Base-by-base conservation (phyloP, 2,329 filamentous ascomycete species). In the Fusarium palustre region DNA sequence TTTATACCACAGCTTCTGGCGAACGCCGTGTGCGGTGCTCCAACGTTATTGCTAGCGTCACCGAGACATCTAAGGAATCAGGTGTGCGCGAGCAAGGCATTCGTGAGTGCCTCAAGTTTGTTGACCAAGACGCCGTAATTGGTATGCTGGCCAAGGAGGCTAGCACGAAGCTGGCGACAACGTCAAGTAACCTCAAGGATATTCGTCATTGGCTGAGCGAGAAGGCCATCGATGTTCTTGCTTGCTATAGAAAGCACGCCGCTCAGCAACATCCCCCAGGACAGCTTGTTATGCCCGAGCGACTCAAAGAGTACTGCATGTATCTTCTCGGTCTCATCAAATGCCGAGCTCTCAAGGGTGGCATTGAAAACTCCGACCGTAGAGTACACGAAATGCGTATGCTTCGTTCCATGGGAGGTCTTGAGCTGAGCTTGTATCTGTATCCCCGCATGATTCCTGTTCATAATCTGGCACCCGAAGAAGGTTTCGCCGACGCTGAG, bases 301-400 rank as follows among this genome's bases (percentile, higher is more conserved):
- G 95, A 71, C 87, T 99, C 31, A 98, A 98, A 78, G 96, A 99
- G 78, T 94, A 97, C 74, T 90, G 92, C 75, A 98, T 99, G 94
- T 98, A 96, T 79, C 92, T 97, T 81, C 89, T 99, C 12, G 91
- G 92, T 48, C 83, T 98, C 68, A 82, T 97, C 77, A 99, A 99
- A 80, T 94, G 89, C 59, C 90, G 96, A 60, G 94, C 95, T 4
- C 94, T 98, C 83, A 98, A 98, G 83, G 92, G 92, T 53, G 95
- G 95, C 60, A 90, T 91, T 70, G 96, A 99, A 80, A 92, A 93
- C 36, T 93, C 92, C 12, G 96, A 99, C 79, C 90, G 96, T 66
- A 88, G 96, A 67, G 91, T 97, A 16, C 92, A 98, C 75, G 95
- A 97, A 77, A 90, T 97, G 85, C 90, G 95, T 54, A 90, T 97